These are phyloP conservation scores for Aspergillus spinulosporus DNA, from an alignment of 2,329 filamentous ascomycete species.

Conservation along the genomic window DNA sequence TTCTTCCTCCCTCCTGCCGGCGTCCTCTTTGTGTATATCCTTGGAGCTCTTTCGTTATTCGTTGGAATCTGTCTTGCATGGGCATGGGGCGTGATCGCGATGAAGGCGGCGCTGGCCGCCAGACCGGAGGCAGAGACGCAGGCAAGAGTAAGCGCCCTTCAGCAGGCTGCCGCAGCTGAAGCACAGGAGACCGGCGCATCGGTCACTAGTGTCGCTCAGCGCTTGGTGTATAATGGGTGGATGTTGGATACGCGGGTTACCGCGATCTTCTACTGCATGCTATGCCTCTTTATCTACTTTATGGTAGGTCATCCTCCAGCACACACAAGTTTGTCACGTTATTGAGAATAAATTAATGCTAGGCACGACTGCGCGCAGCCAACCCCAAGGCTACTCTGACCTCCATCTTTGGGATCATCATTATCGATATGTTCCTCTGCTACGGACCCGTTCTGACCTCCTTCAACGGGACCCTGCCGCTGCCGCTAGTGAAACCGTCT, in stretches of 20 bases:
- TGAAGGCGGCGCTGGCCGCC: constrained; percentile 51
- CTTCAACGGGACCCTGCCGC: constrained; percentile 44
- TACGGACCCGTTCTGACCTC: constrained; percentile 46
- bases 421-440: constrained; percentile 49
- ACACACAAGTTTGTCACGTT: background rate
- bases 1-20: constrained; percentile 50
- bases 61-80: constrained; percentile 51
- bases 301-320: constrained; percentile 22
- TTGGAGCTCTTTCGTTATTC: constrained; percentile 46
- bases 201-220: constrained; percentile 32
- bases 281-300: constrained; percentile 49
- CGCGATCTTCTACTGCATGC: constrained; percentile 38
- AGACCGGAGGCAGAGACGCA: constrained; percentile 44
- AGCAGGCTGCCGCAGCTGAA: constrained; percentile 26
- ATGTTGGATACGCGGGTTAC: constrained; percentile 53
- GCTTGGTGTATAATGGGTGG: constrained; percentile 47
- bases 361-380: constrained; percentile 47
- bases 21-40: constrained; percentile 50
- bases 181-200: constrained; percentile 35
- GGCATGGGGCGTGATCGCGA: constrained; percentile 53
- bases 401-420: constrained; percentile 52
- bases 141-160: constrained; percentile 36
- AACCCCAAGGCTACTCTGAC: constrained; percentile 50
- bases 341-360: background rate
- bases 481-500: constrained; percentile 47